Conservation (phyloP, 2,329 filamentous ascomycete species). For the Bipolaris zeicola region DNA sequence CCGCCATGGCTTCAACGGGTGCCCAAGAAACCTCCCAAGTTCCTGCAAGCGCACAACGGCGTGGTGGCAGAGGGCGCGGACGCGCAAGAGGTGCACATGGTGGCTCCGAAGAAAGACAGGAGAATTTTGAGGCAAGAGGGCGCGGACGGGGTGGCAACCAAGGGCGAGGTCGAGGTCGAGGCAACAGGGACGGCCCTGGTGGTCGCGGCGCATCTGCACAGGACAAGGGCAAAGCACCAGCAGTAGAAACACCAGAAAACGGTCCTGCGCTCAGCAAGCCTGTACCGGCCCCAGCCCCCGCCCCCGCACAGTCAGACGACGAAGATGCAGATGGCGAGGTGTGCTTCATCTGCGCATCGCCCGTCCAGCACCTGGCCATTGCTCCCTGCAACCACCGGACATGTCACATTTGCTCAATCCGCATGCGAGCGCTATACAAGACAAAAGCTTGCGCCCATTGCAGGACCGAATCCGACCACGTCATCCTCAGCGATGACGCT, state of each 20-base stretch:
- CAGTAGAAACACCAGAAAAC: constrained; percentile 15
- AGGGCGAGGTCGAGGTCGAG: constrained; percentile 42
- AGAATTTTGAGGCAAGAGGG: constrained; percentile 31
- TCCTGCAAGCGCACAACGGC: constrained; percentile 34
- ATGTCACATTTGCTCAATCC: constrained; percentile 92
- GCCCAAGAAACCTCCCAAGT: constrained; percentile 31
- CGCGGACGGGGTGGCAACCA: constrained; percentile 45
- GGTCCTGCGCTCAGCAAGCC: constrained; percentile 3
- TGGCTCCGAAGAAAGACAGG: constrained; percentile 27
- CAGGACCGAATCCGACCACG: constrained; percentile 76
- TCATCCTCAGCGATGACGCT: constrained; percentile 89
- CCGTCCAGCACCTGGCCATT: constrained; percentile 83
- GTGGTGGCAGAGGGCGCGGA: constrained; percentile 40
- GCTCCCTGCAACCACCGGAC: constrained; percentile 95
- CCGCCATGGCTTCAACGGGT: constrained; percentile 42
- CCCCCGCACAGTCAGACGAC: constrained; percentile 16
- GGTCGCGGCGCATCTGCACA: constrained; percentile 28
- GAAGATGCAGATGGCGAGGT: constrained; percentile 66
- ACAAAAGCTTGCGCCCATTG: constrained; percentile 97
- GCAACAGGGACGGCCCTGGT: constrained; percentile 43
- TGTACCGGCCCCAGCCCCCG: constrained; percentile 3
- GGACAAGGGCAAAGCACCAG: constrained; percentile 40
- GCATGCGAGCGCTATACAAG: constrained; percentile 93
- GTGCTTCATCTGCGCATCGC: constrained; percentile 97
- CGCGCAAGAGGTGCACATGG: constrained; percentile 34